A percentile compares a stretch with the other conserved stretches of the same genome.
Evolutionary conservation across 2,329 filamentous ascomycete species (phyloP).

Genomic region (Monosporascus cannonballus): DNA sequence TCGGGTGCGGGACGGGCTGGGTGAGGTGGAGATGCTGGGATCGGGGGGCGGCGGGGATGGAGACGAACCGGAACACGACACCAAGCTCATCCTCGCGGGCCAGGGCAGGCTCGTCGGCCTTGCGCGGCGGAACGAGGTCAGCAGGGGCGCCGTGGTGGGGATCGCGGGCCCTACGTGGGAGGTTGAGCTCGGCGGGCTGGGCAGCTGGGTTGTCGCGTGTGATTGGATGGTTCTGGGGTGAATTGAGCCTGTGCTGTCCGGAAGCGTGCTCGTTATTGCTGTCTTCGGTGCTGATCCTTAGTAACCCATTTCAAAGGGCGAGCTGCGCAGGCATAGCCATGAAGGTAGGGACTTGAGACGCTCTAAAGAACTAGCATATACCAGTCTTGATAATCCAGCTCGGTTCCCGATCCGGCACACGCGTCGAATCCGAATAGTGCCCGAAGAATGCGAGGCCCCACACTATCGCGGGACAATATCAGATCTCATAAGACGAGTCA

Average conservation of each 20-base stretch:
- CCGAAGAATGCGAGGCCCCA: no score
- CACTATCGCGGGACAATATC: no score
- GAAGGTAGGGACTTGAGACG: no score
- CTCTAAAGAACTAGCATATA: background rate
- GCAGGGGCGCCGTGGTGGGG: constrained; percentile 21
- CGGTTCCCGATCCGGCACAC: background rate
- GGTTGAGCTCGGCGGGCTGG: constrained; percentile 22
- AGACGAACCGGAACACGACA: background rate
- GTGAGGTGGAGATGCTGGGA: background rate
- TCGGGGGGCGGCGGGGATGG: background rate
- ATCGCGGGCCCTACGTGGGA: constrained; percentile 33
- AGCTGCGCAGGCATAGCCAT: no score
- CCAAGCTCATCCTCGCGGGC: constrained; percentile 21
- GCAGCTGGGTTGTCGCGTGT: constrained; percentile 30
- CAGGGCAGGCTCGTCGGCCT: constrained; percentile 22
- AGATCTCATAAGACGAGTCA: constrained; percentile 2
- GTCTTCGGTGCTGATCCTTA: background rate
- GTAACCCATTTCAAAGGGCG: no score
- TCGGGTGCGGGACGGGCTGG: background rate
- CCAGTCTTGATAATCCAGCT: constrained; percentile 8
- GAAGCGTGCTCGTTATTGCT: background rate
- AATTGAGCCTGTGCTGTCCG: background rate
- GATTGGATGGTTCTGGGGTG: constrained; percentile 27
- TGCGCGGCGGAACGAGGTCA: constrained; percentile 19
- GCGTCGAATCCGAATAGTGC: no score